Evolutionary conservation across 2,329 filamentous ascomycete genomes (phyloP), one percentile per base, ranked within the genome.

Genomic region (Pseudogymnoascus sp.): DNA sequence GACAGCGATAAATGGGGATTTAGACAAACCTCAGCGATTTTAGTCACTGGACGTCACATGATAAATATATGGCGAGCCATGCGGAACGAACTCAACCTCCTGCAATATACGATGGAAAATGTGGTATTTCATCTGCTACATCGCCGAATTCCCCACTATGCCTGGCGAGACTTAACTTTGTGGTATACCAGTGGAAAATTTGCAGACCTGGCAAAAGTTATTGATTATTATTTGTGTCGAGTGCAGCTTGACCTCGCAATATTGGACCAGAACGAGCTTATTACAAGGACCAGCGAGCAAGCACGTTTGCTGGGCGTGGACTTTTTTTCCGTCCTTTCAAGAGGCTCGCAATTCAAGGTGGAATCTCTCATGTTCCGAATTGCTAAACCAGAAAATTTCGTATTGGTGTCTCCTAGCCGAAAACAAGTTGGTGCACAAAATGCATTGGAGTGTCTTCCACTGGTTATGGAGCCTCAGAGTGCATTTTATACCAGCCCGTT

Each of bases 341-440:
- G 95, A 62, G 95, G 95, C 14, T 98, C 93, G 0, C 95, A 99
- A 72, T 98, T 96, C 82, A 99, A 99, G 74, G 95, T 99, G 41
- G 95, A 99, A 76, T 97, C 93, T 1, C 87, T 97, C 70, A 98
- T 99, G 95, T 97, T 98, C 71, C 87, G 95, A 46, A 97, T 99
- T 69, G 93, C 95, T 46, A 99, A 99, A 73, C 93, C 95, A 0
- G 95, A 99, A 74, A 96, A 95, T 69, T 96, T 95, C 70, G 80
- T 98, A 6, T 81, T 99, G 0, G 84, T 96, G 1, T 98, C 93
- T 6, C 95, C 95, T 0, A 96, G 89, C 73, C 85, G 88, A 66
- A 93, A 92, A 74, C 95, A 99, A 74, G 93, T 98, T 1, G 93
- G 93, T 2, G 85, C 88, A 26, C 95, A 99, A 72, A 98, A 98